Base-by-base conservation (phyloP, 805 yeast genomes). In the Candida mattraensis region DNA sequence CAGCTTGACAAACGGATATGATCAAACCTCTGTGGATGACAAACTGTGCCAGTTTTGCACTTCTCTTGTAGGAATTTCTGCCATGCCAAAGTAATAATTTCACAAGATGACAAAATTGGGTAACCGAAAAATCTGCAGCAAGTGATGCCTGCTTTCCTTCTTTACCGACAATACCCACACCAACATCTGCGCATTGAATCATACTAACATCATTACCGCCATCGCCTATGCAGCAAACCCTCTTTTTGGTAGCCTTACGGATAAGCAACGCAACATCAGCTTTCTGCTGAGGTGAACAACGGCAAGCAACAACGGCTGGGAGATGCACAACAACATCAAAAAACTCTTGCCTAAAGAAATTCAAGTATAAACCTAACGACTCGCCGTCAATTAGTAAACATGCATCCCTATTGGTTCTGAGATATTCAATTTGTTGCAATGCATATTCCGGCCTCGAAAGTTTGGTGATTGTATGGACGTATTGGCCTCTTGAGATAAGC, bases 121-220 rank as follows among this genome's bases (percentile, higher is more conserved):
- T 82, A 33, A 93, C 80, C 12, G 96, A 87, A 63, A 91, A 93
- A 61, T 93, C 99, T 1, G 99, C 98, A 4, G 98, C 96, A 34
- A 93, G 67, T 0, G 96, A 87, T 0, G 99, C 99, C 60, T 93
- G 99, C 45, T 83, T 83, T 22, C 99, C 99, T 60, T 93, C 99
- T 60, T 93, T 93, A 23, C 99, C 99, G 14, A 93, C 99, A 48
- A 93, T 93, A 38, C 99, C 99, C 18, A 93, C 95, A 41, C 99
- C 99, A 7, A 93, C 96, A 66, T 94, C 96, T 0, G 99, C 99
- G 48, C 94, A 83, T 63, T 93, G 99, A 48, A 93, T 93, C 99
- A 93, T 93, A 51, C 95, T 85, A 21, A 93, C 99, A 63, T 93
- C 99, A 54, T 93, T 93, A 51, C 99, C 99, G 53, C 99, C 99